Base-by-base conservation (phyloP, 1,139 yeast genomes). In the Taphrina sp. region DNA sequence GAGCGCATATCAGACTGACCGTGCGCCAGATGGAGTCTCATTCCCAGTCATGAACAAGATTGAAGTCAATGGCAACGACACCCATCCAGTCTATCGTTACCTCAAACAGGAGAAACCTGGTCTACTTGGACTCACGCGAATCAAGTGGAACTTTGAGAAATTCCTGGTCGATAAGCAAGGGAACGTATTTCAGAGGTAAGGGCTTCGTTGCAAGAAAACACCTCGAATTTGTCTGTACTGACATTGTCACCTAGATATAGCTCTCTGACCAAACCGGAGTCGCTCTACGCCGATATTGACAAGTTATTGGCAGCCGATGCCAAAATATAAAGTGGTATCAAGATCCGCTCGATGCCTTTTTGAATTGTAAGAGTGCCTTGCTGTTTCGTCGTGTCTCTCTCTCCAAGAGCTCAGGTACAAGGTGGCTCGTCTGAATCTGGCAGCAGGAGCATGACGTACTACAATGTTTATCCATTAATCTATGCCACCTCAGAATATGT, bases 41-140 rank as follows among this genome's bases (percentile, higher is more conserved):
- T 92, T 92, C 82, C 96, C 96, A 41, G 78, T 92, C 44, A 74
- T 92, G 79, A 76, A 80, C 69, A 92, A 90, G 76, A 70, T 89
- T 60, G 90, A 90, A 33, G 98, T 92, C 64, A 92, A 92, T 69
- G 98, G 98, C 52, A 72, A 76, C 64, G 72, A 81, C 38, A 82
- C 87, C 33, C 92, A 85, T 67, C 88, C 94, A 22, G 90, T 92
- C 37, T 92, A 81, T 74, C 74, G 78, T 64, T 90, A 68, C 74
- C 78, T 92, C 69, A 92, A 92, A 75, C 56, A 69, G 23, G 67
- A 81, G 64, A 81, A 80, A 70, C 35, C 49, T 17, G 61, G 43
- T 7, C 31, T 45, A 19, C 36, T 45, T 19, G 56, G 37, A 19
- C 41, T 58, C 24, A 41, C 24, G 23, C 37, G 57, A 20, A 43